Evolutionary conservation across 1,284 basidiomycete species (phyloP), one percentile per base, ranked within the genome.

Genomic region (Cutaneotrichosporon dermatis): DNA sequence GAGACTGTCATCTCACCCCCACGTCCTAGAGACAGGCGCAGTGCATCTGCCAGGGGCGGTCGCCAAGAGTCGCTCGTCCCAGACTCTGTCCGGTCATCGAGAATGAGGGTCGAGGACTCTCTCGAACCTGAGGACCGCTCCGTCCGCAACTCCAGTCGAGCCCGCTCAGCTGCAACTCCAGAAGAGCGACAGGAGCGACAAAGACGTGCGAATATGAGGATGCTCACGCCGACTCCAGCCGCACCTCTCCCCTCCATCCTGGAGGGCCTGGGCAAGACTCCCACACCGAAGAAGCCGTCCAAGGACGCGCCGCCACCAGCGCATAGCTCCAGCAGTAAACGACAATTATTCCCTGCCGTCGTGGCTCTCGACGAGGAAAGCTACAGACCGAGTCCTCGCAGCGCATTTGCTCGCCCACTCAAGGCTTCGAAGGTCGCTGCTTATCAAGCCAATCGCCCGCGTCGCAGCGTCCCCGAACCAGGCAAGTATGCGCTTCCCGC

Each of bases 401-500:
- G n/a, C 53, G 46, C 33, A 33, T 12, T 49, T 4, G 44, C 44
- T 12, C 46, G 46, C 12, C 33, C 46, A 25, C 7, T 49, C 46
- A 49, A 50, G 50, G 13, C 15, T 11, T 11, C 2, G 33, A 15
- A n/a, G 35, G 25, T 41, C 16, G 16, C 35, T n/a, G 0, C 11
- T 10, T n/a, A 13, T 50, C 13, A 50, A 6, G 42, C 50, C 0
- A 25, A n/a, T 11, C 55, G 62, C 8, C 53, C 58, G 0, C 43
- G 43, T 10, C 54, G 62, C 4, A 48, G 45, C 2, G 13, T 12
- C 6, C 45, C 57, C 9, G 43, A 45, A 4, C 45, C 57, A 1
- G 67, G 67, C 11, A 57, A 55, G 54, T 69, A 69, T 44, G 56
- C 54, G 10, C 44, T 69, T 0, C 68, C 66, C 0, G 15, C 57